phyloP scores from a whole-genome alignment of 192 early-diverging fungal species.

The Linnemannia hyalina region DNA sequence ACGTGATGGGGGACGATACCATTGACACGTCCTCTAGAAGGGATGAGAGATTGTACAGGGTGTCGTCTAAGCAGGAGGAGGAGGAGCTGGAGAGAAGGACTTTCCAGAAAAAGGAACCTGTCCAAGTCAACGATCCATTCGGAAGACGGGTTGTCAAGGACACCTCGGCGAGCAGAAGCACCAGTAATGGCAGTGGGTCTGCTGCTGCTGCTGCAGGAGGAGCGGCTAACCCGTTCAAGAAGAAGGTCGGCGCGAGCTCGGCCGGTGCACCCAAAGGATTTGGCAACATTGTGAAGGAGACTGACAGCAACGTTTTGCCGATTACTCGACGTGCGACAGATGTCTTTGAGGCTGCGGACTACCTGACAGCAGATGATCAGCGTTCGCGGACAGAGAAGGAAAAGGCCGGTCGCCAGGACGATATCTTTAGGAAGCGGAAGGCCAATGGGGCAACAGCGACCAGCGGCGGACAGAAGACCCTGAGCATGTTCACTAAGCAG shows the following conservation, averaged over 20 bases:
- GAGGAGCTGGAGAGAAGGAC: conserved; percentile 32
- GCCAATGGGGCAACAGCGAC: conserved; percentile 22
- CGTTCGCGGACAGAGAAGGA: conserved; percentile 26
- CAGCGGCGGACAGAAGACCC: conserved; percentile 31
- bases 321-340: conserved; percentile 42
- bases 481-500: conserved; percentile 32
- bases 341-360: conserved; percentile 46
- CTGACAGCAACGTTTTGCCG: conserved; percentile 17
- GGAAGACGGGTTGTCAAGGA: conserved; percentile 49
- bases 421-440: conserved; percentile 34
- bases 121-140: conserved; percentile 46
- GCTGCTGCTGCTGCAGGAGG: not conserved
- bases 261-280: conserved; percentile 21
- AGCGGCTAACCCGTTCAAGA: conserved; percentile 39
- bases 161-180: not conserved
- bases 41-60: conserved; percentile 9
- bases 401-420: conserved; percentile 26
- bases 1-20: conserved; percentile 42
- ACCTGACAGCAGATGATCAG: conserved; percentile 42
- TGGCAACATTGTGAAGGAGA: conserved; percentile 32
- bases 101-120: conserved; percentile 16
- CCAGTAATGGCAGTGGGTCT: not conserved
- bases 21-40: conserved; percentile 6
- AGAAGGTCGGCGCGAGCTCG: not conserved
- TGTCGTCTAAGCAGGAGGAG: conserved; percentile 27